Conservation (phyloP, 2,329 filamentous ascomycete genomes). For the Chrysoporthe puriensis region DNA sequence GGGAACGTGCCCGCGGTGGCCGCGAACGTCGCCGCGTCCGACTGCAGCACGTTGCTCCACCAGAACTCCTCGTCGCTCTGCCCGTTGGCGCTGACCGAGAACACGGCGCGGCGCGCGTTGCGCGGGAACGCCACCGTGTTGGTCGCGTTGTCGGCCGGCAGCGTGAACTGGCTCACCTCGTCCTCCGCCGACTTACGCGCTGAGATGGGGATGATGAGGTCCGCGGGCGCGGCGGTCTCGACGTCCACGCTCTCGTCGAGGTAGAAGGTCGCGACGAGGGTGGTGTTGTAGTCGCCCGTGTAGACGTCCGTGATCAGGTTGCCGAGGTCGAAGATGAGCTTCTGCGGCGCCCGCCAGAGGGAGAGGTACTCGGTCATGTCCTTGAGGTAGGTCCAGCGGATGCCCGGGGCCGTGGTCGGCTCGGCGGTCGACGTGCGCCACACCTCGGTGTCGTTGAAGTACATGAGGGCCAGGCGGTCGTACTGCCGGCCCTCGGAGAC, state of each 20-base stretch:
- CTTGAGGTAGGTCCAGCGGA: slow-evolving; percentile 77
- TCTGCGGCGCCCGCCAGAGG: slow-evolving; percentile 71
- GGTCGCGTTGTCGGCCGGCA: slow-evolving; percentile 65
- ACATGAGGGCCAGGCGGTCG: slow-evolving; percentile 77
- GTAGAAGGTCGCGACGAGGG: slow-evolving; percentile 75
- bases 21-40: slow-evolving; percentile 62
- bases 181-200: slow-evolving; percentile 53
- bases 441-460: slow-evolving; percentile 76
- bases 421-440: slow-evolving; percentile 84
- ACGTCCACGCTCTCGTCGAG: slow-evolving; percentile 45
- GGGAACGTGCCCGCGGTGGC: slow-evolving; percentile 59
- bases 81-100: slow-evolving; percentile 77
- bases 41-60: slow-evolving; percentile 77
- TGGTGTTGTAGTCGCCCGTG: slow-evolving; percentile 74
- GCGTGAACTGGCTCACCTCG: slow-evolving; percentile 66
- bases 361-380: slow-evolving; percentile 74
- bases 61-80: slow-evolving; percentile 82
- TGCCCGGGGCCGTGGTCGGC: slow-evolving; percentile 66
- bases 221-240: slow-evolving; percentile 56
- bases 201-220: slow-evolving; percentile 71
- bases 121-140: slow-evolving; percentile 66
- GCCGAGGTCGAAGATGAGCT: slow-evolving; percentile 77
- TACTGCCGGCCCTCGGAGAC: slow-evolving; percentile 73
- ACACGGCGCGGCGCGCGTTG: slow-evolving; percentile 70
- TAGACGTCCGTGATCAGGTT: slow-evolving; percentile 74